Evolutionary conservation across 306 rosid genomes (phyloP).

Genomic region (Acacia acuminata): DNA sequence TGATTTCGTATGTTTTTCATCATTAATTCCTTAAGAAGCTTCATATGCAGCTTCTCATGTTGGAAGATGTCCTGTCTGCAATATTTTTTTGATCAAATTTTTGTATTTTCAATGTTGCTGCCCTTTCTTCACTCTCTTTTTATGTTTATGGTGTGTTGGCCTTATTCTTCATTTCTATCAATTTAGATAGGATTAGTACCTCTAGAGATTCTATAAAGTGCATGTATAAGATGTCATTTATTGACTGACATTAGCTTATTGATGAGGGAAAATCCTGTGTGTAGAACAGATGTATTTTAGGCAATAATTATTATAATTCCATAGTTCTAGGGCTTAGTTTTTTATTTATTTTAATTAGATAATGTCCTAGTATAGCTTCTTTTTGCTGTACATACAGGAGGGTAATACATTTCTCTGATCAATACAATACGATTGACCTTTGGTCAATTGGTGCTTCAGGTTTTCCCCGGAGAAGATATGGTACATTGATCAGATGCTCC

Average conservation of each 20-base stretch:
- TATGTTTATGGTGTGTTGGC: not conserved
- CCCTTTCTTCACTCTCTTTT: not conserved
- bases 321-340: not conserved
- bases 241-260: constrained; percentile 39
- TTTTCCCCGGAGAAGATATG: constrained; percentile 97
- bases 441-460: constrained; percentile 51
- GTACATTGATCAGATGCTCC: constrained; percentile 99
- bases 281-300: not conserved
- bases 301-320: not conserved
- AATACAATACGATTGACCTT: not conserved
- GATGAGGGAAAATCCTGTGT: not conserved
- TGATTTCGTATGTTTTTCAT: not conserved
- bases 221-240: not conserved
- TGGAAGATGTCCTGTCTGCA: constrained; percentile 13
- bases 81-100: constrained; percentile 8
- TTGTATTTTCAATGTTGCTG: constrained; percentile 16
- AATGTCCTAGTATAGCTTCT: not conserved
- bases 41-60: constrained; percentile 9
- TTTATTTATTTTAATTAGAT: not conserved
- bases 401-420: not conserved
- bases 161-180: constrained; percentile 16
- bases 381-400: not conserved
- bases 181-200: constrained; percentile 2
- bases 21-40: constrained; percentile 7
- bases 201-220: constrained; percentile 30